A percentile compares a stretch with the other conserved stretches of the same genome.
These are phyloP conservation scores for Fonsecaea pedrosoi DNA, from an alignment of 2,329 filamentous ascomycete species.

Conservation along the genomic window DNA sequence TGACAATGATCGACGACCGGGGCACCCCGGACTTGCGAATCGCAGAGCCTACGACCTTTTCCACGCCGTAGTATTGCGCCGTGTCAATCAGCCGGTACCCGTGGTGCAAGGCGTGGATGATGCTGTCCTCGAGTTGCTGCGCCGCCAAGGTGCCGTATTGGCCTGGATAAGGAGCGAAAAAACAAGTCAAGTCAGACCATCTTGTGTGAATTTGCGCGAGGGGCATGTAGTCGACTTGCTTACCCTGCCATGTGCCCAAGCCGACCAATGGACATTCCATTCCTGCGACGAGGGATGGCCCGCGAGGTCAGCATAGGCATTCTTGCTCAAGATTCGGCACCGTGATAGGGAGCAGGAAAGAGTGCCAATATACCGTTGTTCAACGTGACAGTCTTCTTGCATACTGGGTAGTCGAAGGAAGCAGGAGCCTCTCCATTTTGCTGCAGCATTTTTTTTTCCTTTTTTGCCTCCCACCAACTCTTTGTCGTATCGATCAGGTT, in stretches of 20 bases:
- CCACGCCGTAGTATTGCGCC: conserved; percentile 64
- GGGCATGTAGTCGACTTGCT: conserved; percentile 4
- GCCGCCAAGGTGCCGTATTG: conserved; percentile 34
- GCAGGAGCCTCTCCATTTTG: conserved; percentile 16
- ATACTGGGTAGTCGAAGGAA: conserved; percentile 11
- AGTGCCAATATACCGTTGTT: conserved; percentile 16
- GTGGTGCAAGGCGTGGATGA: conserved; percentile 41
- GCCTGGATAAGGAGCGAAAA: conserved; percentile 3
- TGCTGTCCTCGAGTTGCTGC: conserved; percentile 40
- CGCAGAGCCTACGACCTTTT: conserved; percentile 68
- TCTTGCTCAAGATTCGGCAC: conserved; percentile 12
- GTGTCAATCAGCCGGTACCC: conserved; percentile 49
- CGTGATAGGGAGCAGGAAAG: neutral
- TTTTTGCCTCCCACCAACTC: neutral
- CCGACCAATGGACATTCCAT: conserved; percentile 35
- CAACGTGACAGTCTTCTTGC: conserved; percentile 18
- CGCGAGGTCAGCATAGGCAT: conserved; percentile 11
- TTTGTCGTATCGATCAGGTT: neutral
- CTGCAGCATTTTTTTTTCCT: conserved; percentile 2
- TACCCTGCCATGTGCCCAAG: conserved; percentile 43
- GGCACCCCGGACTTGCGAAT: conserved; percentile 69
- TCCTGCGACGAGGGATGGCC: conserved; percentile 10
- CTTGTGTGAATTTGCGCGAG: neutral
- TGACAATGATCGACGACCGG: conserved; percentile 69
- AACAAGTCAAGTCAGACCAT: conserved; percentile 7